Evolutionary conservation across 1,284 basidiomycete species (phyloP), one percentile per base, ranked within the genome.

Genomic region (Marasmius sp.): DNA sequence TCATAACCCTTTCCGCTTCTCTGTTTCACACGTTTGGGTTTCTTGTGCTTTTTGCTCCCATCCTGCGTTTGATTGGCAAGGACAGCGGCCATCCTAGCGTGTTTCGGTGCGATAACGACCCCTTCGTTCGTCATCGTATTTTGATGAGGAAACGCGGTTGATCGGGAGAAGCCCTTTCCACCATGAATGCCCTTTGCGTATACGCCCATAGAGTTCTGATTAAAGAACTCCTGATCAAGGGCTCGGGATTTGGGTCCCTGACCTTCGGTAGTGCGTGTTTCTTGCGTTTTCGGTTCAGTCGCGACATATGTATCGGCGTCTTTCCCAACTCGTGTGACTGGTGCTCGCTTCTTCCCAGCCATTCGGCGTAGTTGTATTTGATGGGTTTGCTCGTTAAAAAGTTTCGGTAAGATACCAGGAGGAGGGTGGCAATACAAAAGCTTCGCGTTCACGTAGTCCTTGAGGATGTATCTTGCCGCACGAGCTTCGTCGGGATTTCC

Each of bases 401-500:
- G 80, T 59, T 87, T 84, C 12, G 89, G 84, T 9, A 85, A 75
- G 5, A 87, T 77, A 6, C 79, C 86, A 0, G 94, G 92, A 9
- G 97, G 96, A 18, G 94, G 89, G 65, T 97, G 93, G 66, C 93
- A 93, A 74, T 87, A 98, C 8, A 99, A 81, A 0, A 99, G 84
- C 69, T 94, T 95, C 41, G 94, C 97, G 68, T 93, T 96, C 65
- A 99, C 95, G 70, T 98, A 99, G 78, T 99, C 97, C 76, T 99
- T 99, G 61, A 99, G 84, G 59, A 99, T 85, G 71, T 93, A 93
- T 62, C 97, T 88, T 12, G 97, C 94, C 0, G 97, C 90, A 58
- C 95, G 89, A 22, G 96, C 94, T 74, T 98, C 96, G 72, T 99
- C 97, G 2, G 97, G 96, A 74, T 97, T 97, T 57, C 97, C 97